Base-by-base conservation (phyloP, 2,329 filamentous ascomycete genomes). In the Neocatenulostroma microsporum region DNA sequence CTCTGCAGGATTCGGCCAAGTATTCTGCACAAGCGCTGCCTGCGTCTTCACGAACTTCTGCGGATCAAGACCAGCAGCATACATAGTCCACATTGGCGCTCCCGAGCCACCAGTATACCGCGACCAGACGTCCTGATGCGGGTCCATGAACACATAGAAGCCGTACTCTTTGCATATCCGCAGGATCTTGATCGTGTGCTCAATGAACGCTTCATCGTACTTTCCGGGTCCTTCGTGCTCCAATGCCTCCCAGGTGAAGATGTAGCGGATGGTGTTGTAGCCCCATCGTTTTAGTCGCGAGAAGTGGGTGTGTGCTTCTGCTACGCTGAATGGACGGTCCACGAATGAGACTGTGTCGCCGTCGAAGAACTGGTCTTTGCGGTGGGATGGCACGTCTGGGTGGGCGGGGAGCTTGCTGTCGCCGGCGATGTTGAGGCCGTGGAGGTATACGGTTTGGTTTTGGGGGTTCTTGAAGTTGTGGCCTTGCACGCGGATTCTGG, bases 181-280 rank as follows among this genome's bases (percentile, higher is more conserved):
- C 50, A 98, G 63, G 9, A 94, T 70, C 25, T 84, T 74, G 47
- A 98, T 86, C 1, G 91, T 98, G 58, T 94, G 86, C 48, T 84
- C 73, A 47, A 96, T 88, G 74, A 84, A 98, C 44, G 84, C 80
- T 56, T 98, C 86, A 53, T 98, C 93, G 60, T 96, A 98, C 54
- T 76, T 80, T 1, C 88, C 86, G 0, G 93, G 91, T 0, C 89
- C 89, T 1, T 79, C 80, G 40, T 91, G 83, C 63, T 98, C 91
- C 58, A 98, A 83, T n/a, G 91, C 89, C 63, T 98, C 91, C 91
- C 91, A 98, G 0, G 91, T 96, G 58, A 96, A 98, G 50, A 98
- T 71, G 62, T 98, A 98, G 56, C 91, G 77, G 49, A 98, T 88
- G 1, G 85, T 88, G 62, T 96, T 98, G 71, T 94, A 98, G 11